Base-by-base conservation (phyloP, 1,284 basidiomycete species). In the Trichosporon sp. region DNA sequence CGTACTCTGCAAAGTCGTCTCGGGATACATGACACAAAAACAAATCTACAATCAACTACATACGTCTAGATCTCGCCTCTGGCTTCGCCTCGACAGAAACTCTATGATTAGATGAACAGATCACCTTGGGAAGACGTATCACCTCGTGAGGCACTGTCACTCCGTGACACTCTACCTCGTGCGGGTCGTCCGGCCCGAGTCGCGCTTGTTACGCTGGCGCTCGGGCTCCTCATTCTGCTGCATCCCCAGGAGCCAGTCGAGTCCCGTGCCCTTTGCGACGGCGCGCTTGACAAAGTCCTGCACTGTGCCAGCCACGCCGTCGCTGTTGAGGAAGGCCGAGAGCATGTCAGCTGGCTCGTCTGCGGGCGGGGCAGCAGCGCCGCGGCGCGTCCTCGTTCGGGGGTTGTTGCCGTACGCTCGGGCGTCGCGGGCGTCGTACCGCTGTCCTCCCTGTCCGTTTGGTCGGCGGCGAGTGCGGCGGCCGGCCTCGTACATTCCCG, bases 251-350 rank as follows among this genome's bases (percentile, higher is more conserved):
- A 77, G 65, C 75, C 75, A 77, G 19, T 76, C 75, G 21, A 78
- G 64, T 1, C 74, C 74, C 0, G 73, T 64, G 2, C 74, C 77
- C 40, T 72, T 70, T 14, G 67, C 64, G 40, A 77, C 57, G 1
- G 74, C 70, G 27, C 65, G 63, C 56, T 72, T 73, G 31, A 78
- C 77, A 49, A 70, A 78, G 49, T 71, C 71, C 65, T 75, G 74
- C 1, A 78, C 74, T 11, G 19, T 29, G 9, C 68, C 64, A 14
- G 67, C 68, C 36, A 70, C 65, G 60, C 69, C 70, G 21, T 68
- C 68, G 59, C 60, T 62, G 56, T 59, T 59, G 44, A 67, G 58
- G 19, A 68, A 32, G 7, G 64, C 36, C 25, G 57, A 54, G 23
- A 65, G 44, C 6, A 65, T 16, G 62, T 68, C 66, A 4, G 60